Evolutionary conservation across 768 basidiomycete genomes (phyloP).

Genomic region (Lepiota subincarnata): DNA sequence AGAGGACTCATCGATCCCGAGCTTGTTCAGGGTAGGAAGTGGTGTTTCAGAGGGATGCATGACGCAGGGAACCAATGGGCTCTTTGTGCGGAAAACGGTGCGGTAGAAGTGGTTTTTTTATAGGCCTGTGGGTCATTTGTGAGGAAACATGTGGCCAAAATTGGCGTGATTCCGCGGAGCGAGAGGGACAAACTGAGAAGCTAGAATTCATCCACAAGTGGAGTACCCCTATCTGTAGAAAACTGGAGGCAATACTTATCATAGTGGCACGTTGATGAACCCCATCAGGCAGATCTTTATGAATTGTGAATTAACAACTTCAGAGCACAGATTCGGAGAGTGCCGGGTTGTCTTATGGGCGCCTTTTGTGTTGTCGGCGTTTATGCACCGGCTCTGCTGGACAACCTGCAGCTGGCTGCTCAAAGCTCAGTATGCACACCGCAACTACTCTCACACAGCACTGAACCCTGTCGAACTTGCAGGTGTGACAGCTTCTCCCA

Average conservation of each 20-base stretch:
- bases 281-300: too few species aligned
- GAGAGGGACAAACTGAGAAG: too few species aligned
- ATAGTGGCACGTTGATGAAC: too few species aligned
- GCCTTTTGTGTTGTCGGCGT: not conserved
- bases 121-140: not conserved
- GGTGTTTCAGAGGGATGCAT: constrained; percentile 21
- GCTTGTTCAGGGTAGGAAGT: constrained; percentile 26
- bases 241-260: too few species aligned
- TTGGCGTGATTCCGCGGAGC: not conserved
- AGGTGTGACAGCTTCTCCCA: not conserved
- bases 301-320: too few species aligned
- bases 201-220: too few species aligned
- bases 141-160: not conserved
- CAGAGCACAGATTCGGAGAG: too few species aligned
- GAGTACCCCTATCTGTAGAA: too few species aligned
- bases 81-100: not conserved
- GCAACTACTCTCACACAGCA: too few species aligned
- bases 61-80: not conserved
- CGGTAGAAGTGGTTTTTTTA: not conserved
- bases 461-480: not conserved
- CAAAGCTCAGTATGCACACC: not conserved
- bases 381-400: not conserved
- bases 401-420: not conserved
- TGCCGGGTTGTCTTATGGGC: not conserved
- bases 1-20: constrained; percentile 21